Base-by-base conservation (phyloP, 495 filamentous ascomycete species). In the Penicillium silybi region DNA sequence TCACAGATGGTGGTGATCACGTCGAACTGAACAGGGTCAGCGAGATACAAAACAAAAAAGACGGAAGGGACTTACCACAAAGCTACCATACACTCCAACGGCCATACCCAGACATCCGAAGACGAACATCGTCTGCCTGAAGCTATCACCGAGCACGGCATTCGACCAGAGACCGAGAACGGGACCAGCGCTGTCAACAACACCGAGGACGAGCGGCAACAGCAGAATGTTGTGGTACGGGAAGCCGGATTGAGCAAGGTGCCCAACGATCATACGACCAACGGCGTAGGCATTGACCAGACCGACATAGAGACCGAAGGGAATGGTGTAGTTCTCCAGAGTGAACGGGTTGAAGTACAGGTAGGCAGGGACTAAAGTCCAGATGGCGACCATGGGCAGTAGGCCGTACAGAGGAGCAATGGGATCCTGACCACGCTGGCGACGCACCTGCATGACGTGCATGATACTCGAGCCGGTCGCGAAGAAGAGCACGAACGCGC, bases 1-100 rank as follows among this genome's bases (percentile, higher is more conserved):
- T 97, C 93, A 66, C 93, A 98, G 61, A 98, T 98, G 20, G 90
- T 92, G 10, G 90, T 88, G 55, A 97, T 95, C 26, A 97, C 89
- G 67, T 97, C 93, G 41, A 88, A 72, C 80, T 84, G 48, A 46
- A 25, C 13, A 44, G 39, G 25, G 34, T 16, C 2, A 48, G 32
- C 41, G 17, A 17, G 6, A 25, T n/a, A 16, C 17, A 15, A 16
- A 47, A 49, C 17, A 19, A 1, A 7, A 32, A 23, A n/a, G n/a
- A 23, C 6, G 38, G 6, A 41, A 37, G 20, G 19, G 5, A 64
- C 81, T 65, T 69, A 88, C 88, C 56, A 97, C 88, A 63, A 98
- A 97, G 66, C 90, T 96, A 41, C 90, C 91, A 75, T 98, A 96
- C 10, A 97, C 80, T 38, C 92, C 93, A 52, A 93, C 62, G 0